Base-by-base conservation (phyloP, 1,284 basidiomycete species). In the Cerioporus squamosus region DNA sequence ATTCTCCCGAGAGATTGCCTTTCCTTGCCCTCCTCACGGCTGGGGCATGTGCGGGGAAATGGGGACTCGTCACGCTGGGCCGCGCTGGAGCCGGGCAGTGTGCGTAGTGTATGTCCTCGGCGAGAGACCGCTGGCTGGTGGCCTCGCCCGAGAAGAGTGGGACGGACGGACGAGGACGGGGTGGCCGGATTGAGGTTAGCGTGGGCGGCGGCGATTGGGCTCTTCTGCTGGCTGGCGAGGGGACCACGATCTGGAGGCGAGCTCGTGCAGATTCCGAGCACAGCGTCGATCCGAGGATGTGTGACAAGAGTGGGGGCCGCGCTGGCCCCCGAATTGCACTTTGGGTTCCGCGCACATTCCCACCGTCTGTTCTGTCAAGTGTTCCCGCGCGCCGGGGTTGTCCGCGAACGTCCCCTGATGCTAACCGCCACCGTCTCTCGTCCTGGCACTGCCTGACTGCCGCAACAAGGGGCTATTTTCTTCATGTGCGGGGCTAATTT, bases 401-500 rank as follows among this genome's bases (percentile, higher is more conserved):
- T 56, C 62, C 62, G 62, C 55, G 51, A 58, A 60, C 57, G 51
- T 60, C 53, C 54, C 48, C 60, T 55, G 53, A 63, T 55, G 44
- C 60, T 61, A 54, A 60, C 62, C 64, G 58, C 62, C 58, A 63
- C 58, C 29, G 48, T 61, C 62, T 57, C 54, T 59, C 57, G 55
- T 24, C 38, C 57, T 53, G 56, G 58, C 65, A 63, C 60, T 59
- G 62, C 63, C 64, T 58, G 55, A 59, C 54, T 59, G 48, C 52
- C 38, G 31, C 49, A 62, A 55, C 59, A 57, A 51, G 51, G 60
- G 55, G 49, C 44, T 50, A 58, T 64, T 64, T 55, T 59, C 57
- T 63, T 64, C 57, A 68, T 66, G 66, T 55, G 60, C 65, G 54
- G 61, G 60, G 54, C 53, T 65, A 65, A 60, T 53, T 57, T 56